Base-by-base conservation (phyloP, 2,329 filamentous ascomycete genomes). In the Fusarium virguliforme region DNA sequence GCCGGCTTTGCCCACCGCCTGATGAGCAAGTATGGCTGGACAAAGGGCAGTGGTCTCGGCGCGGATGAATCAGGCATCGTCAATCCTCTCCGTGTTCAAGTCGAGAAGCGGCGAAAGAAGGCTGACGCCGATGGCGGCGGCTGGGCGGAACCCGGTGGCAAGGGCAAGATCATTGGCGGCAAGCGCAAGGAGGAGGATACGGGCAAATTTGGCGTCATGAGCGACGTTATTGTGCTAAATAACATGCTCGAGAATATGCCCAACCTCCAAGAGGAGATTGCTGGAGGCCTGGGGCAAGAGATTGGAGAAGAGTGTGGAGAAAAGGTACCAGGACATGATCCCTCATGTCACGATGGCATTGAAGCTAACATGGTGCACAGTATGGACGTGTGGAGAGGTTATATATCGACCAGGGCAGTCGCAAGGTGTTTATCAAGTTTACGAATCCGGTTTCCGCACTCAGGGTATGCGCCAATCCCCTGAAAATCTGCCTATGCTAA, bases 11-110 rank as follows among this genome's bases (percentile, higher is more conserved):
- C 94, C 0, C 89, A 94, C 72, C 92, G 94, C 35, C 88, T 98
- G 62, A 94, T 99, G 90, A 88, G 90, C 67, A 98, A 98, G 79
- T 96, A 97, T 82, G 96, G 96, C 61, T 98, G 95, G 93, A 91
- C 90, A 37, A 92, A 95, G 76, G 96, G 96, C 26, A 88, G 91
- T 68, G 96, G 96, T 22, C 89, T 99, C 4, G 96, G 96, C 72
- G 94, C 94, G 15, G 88, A 91, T 68, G 90, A 90, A 34, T 90
- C 90, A 26, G 96, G 96, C 67, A 98, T 99, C 75, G 87, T 94
- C 60, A 93, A 94, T 24, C 93, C 95, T 5, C 84, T 99, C 4
- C 90, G 90, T 51, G 92, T 95, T 28, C 90, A 97, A 75, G 88
- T 95, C n/a, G 91, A 96, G 75, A 97, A 96, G 83, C 88, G 92